Evolutionary conservation across 768 basidiomycete species (phyloP), one percentile per base, ranked within the genome.

Genomic region (Favolaschia claudopus): DNA sequence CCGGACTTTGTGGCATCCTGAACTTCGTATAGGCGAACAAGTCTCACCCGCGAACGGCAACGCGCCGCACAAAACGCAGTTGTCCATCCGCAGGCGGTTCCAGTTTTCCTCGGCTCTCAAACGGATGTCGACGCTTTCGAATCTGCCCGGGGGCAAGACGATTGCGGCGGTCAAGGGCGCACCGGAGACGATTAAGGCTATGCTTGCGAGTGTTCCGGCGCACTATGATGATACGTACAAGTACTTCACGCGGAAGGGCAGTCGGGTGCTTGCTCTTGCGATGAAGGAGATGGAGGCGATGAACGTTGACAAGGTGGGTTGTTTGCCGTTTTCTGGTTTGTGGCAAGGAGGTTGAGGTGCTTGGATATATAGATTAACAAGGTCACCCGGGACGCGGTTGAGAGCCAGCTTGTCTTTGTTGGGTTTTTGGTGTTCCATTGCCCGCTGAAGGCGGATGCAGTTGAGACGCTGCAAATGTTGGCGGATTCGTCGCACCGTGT

Each of bases 341-440:
- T n/a, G n/a, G n/a, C n/a, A n/a, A n/a, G n/a, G n/a, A n/a, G n/a
- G n/a, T 32, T 27, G 29, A 10, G 25, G 28, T 14, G 25, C 17
- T n/a, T 25, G 2, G n/a, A 46, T 2, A 59, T 15, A 33, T 34
- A 14, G 94, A 92, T 98, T 69, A 95, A 95, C 72, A 93, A 92
- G 65, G 74, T 98, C n/a, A 76, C 87, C 34, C 82, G 97, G 42
- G 88, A 93, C 36, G 75, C 86, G 28, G 92, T 93, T 10, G 97
- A 99, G 74, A 87, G 85, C 58, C 71, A 76, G 1, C 81, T 99
- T 42, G 77, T 71, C 4, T 99, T 99, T 68, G 94, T 86, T n/a
- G 97, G 97, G 7, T 99, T 99, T 81, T 79, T 99, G 58, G 95
- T 99, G 20, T 99, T 99, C 87, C 96, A 98, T 70, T 99, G 96